Evolutionary conservation across 2,329 filamentous ascomycete species (phyloP), one percentile per base, ranked within the genome.

Genomic region (Aureobasidium sp.): DNA sequence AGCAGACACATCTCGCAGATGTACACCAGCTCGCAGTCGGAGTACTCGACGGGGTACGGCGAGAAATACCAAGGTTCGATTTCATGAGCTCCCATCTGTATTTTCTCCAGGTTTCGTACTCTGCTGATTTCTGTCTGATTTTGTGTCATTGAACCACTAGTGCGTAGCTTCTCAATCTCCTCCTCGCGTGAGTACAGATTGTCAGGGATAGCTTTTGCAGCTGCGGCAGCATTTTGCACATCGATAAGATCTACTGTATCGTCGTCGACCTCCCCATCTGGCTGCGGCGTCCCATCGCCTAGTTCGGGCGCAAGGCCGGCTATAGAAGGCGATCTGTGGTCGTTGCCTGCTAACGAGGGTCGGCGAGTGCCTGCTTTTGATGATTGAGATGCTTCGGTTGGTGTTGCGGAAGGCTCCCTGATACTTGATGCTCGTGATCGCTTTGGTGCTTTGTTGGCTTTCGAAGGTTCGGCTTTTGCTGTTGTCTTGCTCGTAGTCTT

Each of bases 51-150:
- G 0, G 94, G 94, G 70, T 99, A 99, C 0, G 94, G 94, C 5
- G 91, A 96, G 77, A 99, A 99, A 75, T 99, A 99, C 94, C 94
- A 99, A 0, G 94, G 94, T 72, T 96, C 95, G 47, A 99, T 84
- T 69, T 97, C 91, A 72, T 86, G 88, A 68, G 87, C 86, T 48
- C 94, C 95, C 80, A 99, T 97, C 72, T 97, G 93, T 3, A 99
- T 87, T 67, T 89, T 92, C 60, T 90, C 90, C 67, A 99, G 86
- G 72, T 99, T 99, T 70, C 94, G 88, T 61, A 99, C 96, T 59
- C 95, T 88, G 27, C 93, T 93, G 64, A 99, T 91, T 72, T 99
- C 95, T 14, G 93, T 91, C 62, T 96, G 94, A 67, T 97, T 97
- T 72, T 99, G 95, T 12, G 95, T 99, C 94, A 99, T 97, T 64